Evolutionary conservation across 192 early-diverging fungal species (phyloP).

Genomic region (Podila epicladia): DNA sequence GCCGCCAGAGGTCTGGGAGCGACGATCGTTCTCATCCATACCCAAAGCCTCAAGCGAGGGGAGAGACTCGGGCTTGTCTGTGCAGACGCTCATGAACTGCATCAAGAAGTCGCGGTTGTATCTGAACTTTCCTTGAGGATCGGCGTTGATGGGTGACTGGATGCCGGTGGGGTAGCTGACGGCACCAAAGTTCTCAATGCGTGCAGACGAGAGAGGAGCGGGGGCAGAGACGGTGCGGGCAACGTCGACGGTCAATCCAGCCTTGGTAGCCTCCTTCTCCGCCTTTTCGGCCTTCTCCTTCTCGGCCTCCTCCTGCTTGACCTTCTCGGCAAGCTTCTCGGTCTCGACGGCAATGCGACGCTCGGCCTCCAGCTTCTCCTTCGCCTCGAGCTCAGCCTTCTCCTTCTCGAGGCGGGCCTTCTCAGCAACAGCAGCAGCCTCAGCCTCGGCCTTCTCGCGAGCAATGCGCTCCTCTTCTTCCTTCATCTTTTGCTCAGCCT

Average conservation of each 20-base stretch:
- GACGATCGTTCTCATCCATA: constrained; percentile 50
- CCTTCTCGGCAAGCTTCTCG: constrained; percentile 44
- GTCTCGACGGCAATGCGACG: constrained; percentile 45
- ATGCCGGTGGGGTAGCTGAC: constrained; percentile 60
- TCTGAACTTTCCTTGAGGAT: constrained; percentile 68
- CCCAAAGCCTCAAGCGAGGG: constrained; percentile 62
- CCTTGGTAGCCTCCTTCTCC: constrained; percentile 29
- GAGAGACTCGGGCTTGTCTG: constrained; percentile 67
- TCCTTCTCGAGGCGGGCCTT: constrained; percentile 30
- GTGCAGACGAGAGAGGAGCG: constrained; percentile 48
- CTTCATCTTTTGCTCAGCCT: constrained; percentile 26
- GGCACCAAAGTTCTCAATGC: constrained; percentile 58
- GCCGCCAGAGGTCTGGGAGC: constrained; percentile 30
- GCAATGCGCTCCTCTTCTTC: constrained; percentile 43
- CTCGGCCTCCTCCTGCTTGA: constrained; percentile 42
- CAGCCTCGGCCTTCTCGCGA: constrained; percentile 40
- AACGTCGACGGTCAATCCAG: constrained; percentile 51
- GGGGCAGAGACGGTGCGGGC: constrained; percentile 56
- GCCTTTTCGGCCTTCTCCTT: constrained; percentile 36
- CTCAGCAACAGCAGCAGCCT: constrained; percentile 37
- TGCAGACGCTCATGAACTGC: constrained; percentile 75
- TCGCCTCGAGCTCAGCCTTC: constrained; percentile 13
- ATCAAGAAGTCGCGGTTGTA: constrained; percentile 84
- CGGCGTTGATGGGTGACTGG: constrained; percentile 62
- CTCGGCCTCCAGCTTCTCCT: constrained; percentile 29